Percentiles rank a stretch among this genome's conserved stretches.
Evolutionary conservation across 23 red algal genomes (phyloP).

Genomic region (Agarophyton chilense): DNA sequence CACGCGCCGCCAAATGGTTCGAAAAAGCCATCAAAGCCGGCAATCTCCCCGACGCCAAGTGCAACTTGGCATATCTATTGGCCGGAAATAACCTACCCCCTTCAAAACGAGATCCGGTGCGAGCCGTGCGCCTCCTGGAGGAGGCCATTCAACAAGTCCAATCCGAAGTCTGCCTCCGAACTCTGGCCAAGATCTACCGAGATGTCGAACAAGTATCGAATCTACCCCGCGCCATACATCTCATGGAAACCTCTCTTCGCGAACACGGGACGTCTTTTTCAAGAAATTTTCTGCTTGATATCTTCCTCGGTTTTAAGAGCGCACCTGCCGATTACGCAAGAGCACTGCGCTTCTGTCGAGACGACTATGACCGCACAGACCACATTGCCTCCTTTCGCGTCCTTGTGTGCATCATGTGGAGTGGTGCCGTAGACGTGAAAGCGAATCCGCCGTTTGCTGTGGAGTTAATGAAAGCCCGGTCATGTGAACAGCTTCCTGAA

Average conservation of each 20-base stretch:
- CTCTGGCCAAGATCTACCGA: not conserved
- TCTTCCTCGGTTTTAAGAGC: not conserved
- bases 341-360: not conserved
- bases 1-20: conserved; percentile 1
- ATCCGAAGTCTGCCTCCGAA: not conserved
- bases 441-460: not conserved
- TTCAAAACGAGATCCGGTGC: not conserved
- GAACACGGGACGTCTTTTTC: not conserved
- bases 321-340: not conserved
- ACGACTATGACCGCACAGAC: not conserved
- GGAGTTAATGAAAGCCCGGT: not conserved
- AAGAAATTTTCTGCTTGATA: not conserved
- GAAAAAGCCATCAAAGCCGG: not conserved
- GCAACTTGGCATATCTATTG: not conserved
- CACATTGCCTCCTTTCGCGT: not conserved
- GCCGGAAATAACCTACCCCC: not conserved
- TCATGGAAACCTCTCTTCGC: not conserved
- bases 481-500: not conserved
- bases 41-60: not conserved
- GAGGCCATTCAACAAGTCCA: not conserved
- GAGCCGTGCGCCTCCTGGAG: not conserved
- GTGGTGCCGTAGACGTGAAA: not conserved
- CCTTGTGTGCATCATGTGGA: not conserved
- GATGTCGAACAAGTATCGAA: not conserved
- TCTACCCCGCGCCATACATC: not conserved